These are phyloP conservation scores for Mucor plumbeus DNA, from an alignment of 371 early-diverging fungal species.

Conservation along the genomic window DNA sequence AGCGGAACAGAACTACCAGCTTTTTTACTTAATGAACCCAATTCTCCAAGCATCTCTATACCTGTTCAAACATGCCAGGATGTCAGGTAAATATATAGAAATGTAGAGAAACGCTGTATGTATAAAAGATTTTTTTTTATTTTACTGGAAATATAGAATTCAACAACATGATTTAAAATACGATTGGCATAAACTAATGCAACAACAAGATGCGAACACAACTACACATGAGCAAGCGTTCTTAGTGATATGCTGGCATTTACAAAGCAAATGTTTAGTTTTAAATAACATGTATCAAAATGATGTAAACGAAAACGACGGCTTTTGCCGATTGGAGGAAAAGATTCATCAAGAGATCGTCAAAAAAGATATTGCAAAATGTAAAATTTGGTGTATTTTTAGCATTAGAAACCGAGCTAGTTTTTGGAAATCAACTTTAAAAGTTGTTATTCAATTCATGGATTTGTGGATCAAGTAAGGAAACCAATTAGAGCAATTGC, in stretches of 20 bases:
- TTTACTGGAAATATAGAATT: neutral
- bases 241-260: constrained; percentile 18
- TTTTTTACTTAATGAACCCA: neutral
- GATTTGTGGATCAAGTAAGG: constrained; percentile 43
- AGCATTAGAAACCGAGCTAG: constrained; percentile 14
- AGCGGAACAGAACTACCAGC: neutral
- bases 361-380: constrained; percentile 8
- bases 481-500: neutral
- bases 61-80: neutral
- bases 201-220: neutral
- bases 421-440: constrained; percentile 34
- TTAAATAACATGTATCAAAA: neutral
- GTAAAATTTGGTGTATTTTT: constrained; percentile 24
- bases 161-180: neutral
- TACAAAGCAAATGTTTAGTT: neutral
- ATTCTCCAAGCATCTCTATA: neutral
- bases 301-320: neutral
- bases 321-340: neutral
- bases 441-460: constrained; percentile 34
- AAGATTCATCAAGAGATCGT: neutral
- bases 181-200: neutral
- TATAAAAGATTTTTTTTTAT: neutral
- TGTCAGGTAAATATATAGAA: neutral
- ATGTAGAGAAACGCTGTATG: no score
- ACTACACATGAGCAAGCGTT: constrained; percentile 24